phyloP scores from a whole-genome alignment of 1,139 yeast genomes.

The Hyphopichia wangnamkhiaoensis region DNA sequence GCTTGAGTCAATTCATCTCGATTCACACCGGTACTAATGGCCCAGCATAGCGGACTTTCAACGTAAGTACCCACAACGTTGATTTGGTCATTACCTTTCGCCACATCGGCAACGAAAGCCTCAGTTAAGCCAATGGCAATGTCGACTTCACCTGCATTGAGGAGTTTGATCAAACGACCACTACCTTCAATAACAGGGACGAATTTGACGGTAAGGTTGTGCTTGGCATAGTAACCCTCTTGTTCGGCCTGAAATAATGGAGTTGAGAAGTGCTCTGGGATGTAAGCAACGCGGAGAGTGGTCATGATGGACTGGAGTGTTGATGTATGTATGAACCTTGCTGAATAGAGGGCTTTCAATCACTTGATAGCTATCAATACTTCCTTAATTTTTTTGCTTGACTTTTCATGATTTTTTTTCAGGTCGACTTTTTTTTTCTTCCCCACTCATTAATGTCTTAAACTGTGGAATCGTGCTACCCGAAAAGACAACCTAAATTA shows the following conservation, averaged over 20 bases:
- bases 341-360: neutral
- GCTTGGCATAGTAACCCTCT: conserved; percentile 54
- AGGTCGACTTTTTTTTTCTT: too few species aligned
- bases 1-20: conserved; percentile 54
- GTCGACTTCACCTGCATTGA: conserved; percentile 66
- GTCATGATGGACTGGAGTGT: conserved; percentile 3
- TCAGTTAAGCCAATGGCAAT: conserved; percentile 88
- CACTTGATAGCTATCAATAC: neutral
- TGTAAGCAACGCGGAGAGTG: conserved; percentile 63
- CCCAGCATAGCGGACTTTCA: conserved; percentile 86
- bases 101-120: conserved; percentile 82
- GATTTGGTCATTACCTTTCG: conserved; percentile 64
- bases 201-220: conserved; percentile 57
- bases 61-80: conserved; percentile 81
- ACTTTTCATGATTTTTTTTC: too few species aligned
- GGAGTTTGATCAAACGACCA: conserved; percentile 78
- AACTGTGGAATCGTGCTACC: too few species aligned
- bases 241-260: conserved; percentile 74
- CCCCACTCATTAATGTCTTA: too few species aligned
- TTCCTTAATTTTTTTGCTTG: too few species aligned
- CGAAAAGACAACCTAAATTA: too few species aligned
- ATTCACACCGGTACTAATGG: conserved; percentile 72
- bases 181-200: conserved; percentile 84
- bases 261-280: conserved; percentile 90
- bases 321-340: neutral